phyloP scores from a whole-genome alignment of 805 yeast species.

The Kodamaea fukazawae region DNA sequence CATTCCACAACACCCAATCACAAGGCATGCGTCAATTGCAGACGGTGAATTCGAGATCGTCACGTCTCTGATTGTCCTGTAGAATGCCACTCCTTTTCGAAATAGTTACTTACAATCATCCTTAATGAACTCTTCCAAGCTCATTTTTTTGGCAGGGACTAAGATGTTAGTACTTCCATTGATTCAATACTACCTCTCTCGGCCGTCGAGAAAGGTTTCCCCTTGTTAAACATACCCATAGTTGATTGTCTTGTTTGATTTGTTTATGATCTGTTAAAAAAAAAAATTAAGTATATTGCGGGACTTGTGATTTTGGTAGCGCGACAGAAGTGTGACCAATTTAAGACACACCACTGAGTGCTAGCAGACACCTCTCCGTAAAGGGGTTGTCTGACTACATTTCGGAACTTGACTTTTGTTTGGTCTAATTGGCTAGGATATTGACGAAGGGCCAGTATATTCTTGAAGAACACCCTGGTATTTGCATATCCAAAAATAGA shows the following conservation, averaged over 20 bases:
- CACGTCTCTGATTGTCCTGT: neutral
- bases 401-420: too few relatives aligned
- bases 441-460: too few relatives aligned
- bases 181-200: neutral
- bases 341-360: too few relatives aligned
- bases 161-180: slow-evolving; percentile 9
- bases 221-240: slow-evolving; percentile 11
- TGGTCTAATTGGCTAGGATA: too few relatives aligned
- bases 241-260: slow-evolving; percentile 6
- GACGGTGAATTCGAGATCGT: neutral
- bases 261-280: slow-evolving; percentile 8
- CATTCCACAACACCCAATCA: too few relatives aligned
- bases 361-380: too few relatives aligned
- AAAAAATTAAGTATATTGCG: slow-evolving; percentile 3
- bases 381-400: too few relatives aligned
- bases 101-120: slow-evolving; percentile 39
- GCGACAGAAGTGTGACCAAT: neutral
- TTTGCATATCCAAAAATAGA: too few relatives aligned
- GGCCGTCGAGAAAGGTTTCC: neutral
- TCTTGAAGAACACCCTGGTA: too few relatives aligned
- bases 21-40: too few relatives aligned
- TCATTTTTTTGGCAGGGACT: slow-evolving; percentile 47
- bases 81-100: neutral
- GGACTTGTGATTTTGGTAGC: slow-evolving; percentile 3
- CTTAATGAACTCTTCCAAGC: slow-evolving; percentile 44